Conservation (phyloP, 2,329 filamentous ascomycete species). For the Curvularia lunata region DNA sequence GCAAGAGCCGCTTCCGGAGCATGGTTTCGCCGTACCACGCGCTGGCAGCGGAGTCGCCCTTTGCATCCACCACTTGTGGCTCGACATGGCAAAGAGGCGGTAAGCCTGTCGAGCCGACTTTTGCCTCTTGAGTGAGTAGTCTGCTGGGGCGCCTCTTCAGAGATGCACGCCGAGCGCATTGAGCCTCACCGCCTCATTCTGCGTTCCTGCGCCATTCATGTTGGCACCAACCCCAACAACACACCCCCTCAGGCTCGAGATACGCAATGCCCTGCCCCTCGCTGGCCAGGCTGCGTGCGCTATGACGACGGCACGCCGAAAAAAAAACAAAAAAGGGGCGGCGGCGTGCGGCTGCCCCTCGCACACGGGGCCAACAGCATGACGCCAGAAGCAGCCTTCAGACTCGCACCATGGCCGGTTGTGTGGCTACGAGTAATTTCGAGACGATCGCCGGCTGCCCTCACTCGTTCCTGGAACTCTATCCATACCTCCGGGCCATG, state of each 20-base stretch:
- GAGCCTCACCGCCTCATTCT: constrained; percentile 36
- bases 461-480: constrained; percentile 45
- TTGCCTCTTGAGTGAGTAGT: constrained; percentile 42
- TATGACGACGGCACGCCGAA: constrained; percentile 34
- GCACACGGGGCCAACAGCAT: constrained; percentile 19
- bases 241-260: constrained; percentile 12
- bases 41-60: constrained; percentile 27
- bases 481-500: constrained; percentile 44
- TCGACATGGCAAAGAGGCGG: constrained; percentile 43
- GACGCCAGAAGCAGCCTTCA: constrained; percentile 31
- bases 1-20: constrained; percentile 20
- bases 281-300: constrained; percentile 21
- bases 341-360: constrained; percentile 25
- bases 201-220: constrained; percentile 22
- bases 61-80: constrained; percentile 25
- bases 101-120: constrained; percentile 34
- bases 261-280: constrained; percentile 15
- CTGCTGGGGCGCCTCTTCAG: constrained; percentile 26
- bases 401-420: constrained; percentile 27
- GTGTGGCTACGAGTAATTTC: constrained; percentile 39
- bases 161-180: constrained; percentile 29
- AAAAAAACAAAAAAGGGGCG: neutral
- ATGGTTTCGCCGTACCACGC: constrained; percentile 28
- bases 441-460: constrained; percentile 39
- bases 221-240: constrained; percentile 22